Conservation (phyloP, 257 asterid genomes). For the Nicotiana knightiana region DNA sequence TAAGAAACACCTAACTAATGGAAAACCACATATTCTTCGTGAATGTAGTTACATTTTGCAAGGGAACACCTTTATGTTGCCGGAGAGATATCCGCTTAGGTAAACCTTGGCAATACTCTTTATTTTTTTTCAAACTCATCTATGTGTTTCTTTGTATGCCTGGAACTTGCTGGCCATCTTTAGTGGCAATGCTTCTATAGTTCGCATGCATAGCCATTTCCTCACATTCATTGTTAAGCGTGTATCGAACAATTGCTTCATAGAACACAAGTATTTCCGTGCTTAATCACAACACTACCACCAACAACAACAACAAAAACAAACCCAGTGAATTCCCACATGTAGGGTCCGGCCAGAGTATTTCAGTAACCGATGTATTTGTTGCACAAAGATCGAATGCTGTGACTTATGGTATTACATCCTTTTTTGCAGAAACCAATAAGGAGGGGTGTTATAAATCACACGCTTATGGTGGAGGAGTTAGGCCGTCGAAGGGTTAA, state of each 20-base stretch:
- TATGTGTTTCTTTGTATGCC: not conserved
- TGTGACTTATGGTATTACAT: not conserved
- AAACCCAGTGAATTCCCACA: no score
- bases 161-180: constrained; percentile 5
- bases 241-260: not conserved
- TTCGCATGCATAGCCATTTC: not conserved
- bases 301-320: no score
- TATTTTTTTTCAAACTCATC: not conserved
- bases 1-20: not conserved
- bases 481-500: constrained; percentile 76
- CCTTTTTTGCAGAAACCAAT: constrained; percentile 74
- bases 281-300: not conserved
- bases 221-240: not conserved
- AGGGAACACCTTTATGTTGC: not conserved
- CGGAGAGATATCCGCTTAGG: not conserved
- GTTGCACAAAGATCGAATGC: not conserved
- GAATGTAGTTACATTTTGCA: not conserved
- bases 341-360: not conserved
- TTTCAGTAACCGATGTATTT: not conserved
- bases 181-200: not conserved
- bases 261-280: not conserved
- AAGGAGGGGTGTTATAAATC: constrained; percentile 81
- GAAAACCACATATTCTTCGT: no score
- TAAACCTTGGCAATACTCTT: not conserved
- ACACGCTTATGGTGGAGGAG: constrained; percentile 90